Evolutionary conservation across 1,139 yeast genomes (phyloP), one percentile per base, ranked within the genome.

Genomic region (Suhomyces kunorum): DNA sequence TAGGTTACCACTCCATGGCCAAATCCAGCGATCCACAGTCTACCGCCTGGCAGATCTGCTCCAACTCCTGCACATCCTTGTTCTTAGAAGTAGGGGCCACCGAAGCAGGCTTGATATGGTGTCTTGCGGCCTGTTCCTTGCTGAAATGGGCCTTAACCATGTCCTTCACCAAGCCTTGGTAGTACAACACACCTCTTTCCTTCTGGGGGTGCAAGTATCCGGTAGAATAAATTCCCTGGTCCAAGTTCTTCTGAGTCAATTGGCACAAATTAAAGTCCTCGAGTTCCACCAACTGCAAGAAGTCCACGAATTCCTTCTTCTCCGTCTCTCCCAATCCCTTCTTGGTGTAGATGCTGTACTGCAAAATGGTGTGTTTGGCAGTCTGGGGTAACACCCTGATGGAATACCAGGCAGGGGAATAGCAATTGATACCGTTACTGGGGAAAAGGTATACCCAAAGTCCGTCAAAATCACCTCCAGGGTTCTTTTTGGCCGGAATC

Each of bases 401-500:
- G 4, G 81, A 73, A 58, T 79, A 79, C 81, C 82, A 79, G 6
- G 83, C 83, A 46, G 83, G 83, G 0, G 83, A 78, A 54, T 79
- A 79, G 54, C 84, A 78, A 58, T 79, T 79, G 54, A 79, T 58
- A 29, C 83, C 83, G 50, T 77, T 76, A 42, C 68, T 74, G 39
- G 84, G 84, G 63, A 67, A 78, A 36, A 77, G 58, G 56, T 79
- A 79, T 39, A 79, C 74, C 84, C 83, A 79, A 54, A 78, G 66
- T 2, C 83, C 83, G 51, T 76, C 76, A 61, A 75, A 76, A 17
- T 70, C 75, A 44, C 83, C 83, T 40, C 83, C 83, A 14, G 77
- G 77, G 59, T 77, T 77, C 53, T 59, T 60, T 47, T 56, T 55
- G 6, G 46, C 39, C 30, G 42, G 27, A 4, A 6, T 22, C 17